Evolutionary conservation across 164 flowering plant species (phyloP), one percentile per base, ranked within the genome.

Genomic region (Piper betle): DNA sequence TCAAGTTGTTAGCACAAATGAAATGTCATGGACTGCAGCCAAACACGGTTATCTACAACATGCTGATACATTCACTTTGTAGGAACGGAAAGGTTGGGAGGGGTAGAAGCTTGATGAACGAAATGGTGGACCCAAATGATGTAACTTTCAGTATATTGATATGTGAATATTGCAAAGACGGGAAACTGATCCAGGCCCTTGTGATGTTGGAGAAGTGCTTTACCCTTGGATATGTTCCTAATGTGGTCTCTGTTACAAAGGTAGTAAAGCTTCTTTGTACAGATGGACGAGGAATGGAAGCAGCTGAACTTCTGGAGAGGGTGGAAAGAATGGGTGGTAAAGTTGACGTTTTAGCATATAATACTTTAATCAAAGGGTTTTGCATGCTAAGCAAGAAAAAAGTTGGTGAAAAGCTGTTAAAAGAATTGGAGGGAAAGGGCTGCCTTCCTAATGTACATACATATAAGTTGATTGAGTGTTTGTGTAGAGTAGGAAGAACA

Each of bases 341-440:
- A 40, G 60, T 17, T 15, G 96, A 87, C 74, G 76, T 71, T 48
- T 82, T 84, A 54, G 83, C 87, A 60, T 82, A 84, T 60, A 93
- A 87, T 64, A 76, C 92, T 39, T 59, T 93, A 62, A 73, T 90
- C 12, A 81, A 78, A 54, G 98, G 96, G 1, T 83, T 84, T 64
- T 88, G 91, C 66, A 72, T 55, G 37, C 25, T 74, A 20, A 84
- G 91, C 20, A 86, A 87, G 71, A 72, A 66, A 9, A 80, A 77
- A 74, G 73, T 75, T 17, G 98, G 79, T 8, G 52, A 17, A 48
- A 61, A 73, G 5, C 68, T 80, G 52, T 62, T 86, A 71, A 81
- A 80, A 76, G 84, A 84, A 71, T 87, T 93, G 98, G 96, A 87
- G 77, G 69, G 70, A 3, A 87, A 81, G 66, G 97, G 96, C 0